These are phyloP conservation scores for Tricholomella constricta DNA, from an alignment of 768 basidiomycete genomes.

Conservation along the genomic window DNA sequence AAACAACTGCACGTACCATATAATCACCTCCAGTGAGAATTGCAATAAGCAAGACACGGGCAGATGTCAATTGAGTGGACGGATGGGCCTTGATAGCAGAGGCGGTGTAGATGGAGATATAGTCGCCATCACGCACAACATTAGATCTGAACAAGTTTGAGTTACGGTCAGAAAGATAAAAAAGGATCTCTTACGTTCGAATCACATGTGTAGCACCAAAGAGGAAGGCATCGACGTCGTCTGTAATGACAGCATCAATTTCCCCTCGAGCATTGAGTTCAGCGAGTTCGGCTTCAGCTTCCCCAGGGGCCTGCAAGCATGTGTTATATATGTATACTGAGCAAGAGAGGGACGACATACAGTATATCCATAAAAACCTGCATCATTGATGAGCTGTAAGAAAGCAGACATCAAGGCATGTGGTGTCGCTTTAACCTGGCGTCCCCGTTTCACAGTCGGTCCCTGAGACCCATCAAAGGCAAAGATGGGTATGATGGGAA, in stretches of 20 bases:
- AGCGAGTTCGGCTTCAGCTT: not conserved
- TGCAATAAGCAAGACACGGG: not conserved
- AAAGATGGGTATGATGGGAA: not conserved
- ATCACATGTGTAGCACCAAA: not conserved
- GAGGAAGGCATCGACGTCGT: not conserved
- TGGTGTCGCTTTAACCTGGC: not conserved
- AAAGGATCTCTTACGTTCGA: not conserved
- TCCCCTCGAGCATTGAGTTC: not conserved
- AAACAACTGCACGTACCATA: not conserved
- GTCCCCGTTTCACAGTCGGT: not conserved
- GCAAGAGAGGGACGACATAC: not conserved
- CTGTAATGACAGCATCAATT: not conserved
- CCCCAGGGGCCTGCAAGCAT: not conserved
- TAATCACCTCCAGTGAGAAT: not conserved
- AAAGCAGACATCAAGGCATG: not conserved
- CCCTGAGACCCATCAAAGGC: not conserved
- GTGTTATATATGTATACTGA: too few species aligned
- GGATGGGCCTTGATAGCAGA: not conserved
- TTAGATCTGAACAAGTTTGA: not conserved
- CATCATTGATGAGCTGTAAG: not conserved
- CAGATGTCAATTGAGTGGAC: not conserved
- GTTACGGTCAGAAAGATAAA: not conserved
- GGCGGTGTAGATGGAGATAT: not conserved
- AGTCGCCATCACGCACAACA: not conserved
- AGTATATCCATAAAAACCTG: not conserved